Evolutionary conservation across 108 stramenopile species (phyloP).

Genomic region (Nannochloropsis oceanica): DNA sequence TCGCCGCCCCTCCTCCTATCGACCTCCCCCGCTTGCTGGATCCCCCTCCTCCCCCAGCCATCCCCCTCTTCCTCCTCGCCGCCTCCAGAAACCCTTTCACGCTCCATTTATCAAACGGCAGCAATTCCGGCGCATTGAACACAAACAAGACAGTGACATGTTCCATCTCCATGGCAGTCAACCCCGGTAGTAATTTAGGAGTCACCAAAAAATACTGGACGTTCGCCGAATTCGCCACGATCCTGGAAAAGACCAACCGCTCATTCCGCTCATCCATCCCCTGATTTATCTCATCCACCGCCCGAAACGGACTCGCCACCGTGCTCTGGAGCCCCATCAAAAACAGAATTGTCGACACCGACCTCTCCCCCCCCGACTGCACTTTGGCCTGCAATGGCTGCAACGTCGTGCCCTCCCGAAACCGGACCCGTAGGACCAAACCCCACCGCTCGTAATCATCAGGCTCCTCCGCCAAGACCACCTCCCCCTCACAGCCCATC

Average conservation of each 20-base stretch:
- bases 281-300: slow-evolving; percentile 93
- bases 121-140: slow-evolving; percentile 54
- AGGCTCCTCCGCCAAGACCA: slow-evolving; percentile 12
- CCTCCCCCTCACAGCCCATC: slow-evolving; percentile 56
- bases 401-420: slow-evolving; percentile 48
- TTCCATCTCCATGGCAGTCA: slow-evolving; percentile 77
- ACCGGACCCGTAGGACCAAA: slow-evolving; percentile 67
- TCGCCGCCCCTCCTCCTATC: no score
- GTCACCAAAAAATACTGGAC: slow-evolving; percentile 93
- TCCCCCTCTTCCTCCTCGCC: no score
- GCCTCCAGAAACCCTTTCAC: background rate
- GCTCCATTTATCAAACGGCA: background rate
- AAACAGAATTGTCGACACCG: slow-evolving; percentile 86
- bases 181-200: slow-evolving; percentile 89
- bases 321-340: slow-evolving; percentile 71
- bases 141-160: slow-evolving; percentile 73
- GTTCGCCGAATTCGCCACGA: slow-evolving; percentile 64
- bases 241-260: slow-evolving; percentile 76
- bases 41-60: no score
- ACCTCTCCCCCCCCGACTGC: slow-evolving; percentile 89
- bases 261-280: slow-evolving; percentile 91
- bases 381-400: slow-evolving; percentile 59
- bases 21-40: no score
- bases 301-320: slow-evolving; percentile 73
- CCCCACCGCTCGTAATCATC: slow-evolving; percentile 42